Base-by-base conservation (phyloP, 2,329 filamentous ascomycete species). In the Fusarium neocosmosporiellum region DNA sequence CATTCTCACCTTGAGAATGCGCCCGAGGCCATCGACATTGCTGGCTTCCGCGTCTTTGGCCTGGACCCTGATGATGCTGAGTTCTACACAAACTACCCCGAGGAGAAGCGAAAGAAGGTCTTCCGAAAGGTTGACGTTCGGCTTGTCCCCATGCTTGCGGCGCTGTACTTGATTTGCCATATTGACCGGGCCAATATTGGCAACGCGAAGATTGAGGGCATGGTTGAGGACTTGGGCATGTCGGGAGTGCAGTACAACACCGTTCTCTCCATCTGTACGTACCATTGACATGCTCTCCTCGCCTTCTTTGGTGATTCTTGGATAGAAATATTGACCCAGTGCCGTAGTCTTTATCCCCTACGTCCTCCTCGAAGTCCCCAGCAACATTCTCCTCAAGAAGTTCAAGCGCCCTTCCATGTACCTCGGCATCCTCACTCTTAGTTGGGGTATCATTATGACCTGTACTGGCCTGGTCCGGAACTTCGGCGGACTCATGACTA, bases 361-460 rank as follows among this genome's bases (percentile, higher is more conserved):
- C 22, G 75, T 76, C 5, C 66, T 77, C 0, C 65, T 74, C 18
- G 75, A 78, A 70, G 69, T 78, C 1, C 76, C 76, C 0, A 77
- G 76, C 63, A 78, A 78, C 20, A 75, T 78, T n/a, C 41, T 78
- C 5, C 74, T 78, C 24, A 76, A 80, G 57, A 72, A 66, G 34
- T 63, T 78, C 29, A 62, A 68, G 77, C 74, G 74, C 10, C 75
- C 75, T 6, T 77, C 75, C 1, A 34, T 66, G 33, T 77, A 78
- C 20, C 75, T 77, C 7, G 74, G 75, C 3, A 65, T 64, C 0
- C 70, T 77, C 5, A 67, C 66, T 2, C 22, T 89, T n/a, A 60
- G 84, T 7, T 90, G 91, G 92, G 92, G 92, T 2, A 83, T 87
- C 5, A 86, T 85, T 57, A 92, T 93, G 91, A 87, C 88, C 0